Evolutionary conservation across 164 flowering plant genomes (phyloP).

Genomic region (Buxus sempervirens): DNA sequence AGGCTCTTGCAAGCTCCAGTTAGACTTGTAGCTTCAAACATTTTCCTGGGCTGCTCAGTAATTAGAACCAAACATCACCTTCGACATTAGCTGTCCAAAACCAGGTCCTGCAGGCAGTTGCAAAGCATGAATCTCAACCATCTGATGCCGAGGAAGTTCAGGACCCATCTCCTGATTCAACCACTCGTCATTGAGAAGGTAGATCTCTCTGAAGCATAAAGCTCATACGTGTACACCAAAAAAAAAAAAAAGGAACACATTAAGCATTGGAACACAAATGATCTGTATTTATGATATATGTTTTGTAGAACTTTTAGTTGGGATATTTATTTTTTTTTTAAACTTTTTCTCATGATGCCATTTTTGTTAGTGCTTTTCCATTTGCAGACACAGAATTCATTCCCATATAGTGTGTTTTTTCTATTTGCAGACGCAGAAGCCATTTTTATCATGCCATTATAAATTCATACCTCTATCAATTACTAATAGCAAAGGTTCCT

Average conservation of each 20-base stretch:
- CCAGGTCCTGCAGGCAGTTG: constrained; percentile 92
- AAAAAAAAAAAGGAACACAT: too few relatives aligned
- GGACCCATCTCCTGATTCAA: constrained; percentile 35
- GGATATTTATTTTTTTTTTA: too few relatives aligned
- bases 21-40: constrained; percentile 68
- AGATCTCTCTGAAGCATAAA: constrained; percentile 60
- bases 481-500: too few relatives aligned
- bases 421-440: too few relatives aligned
- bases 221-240: background rate
- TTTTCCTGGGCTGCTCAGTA: constrained; percentile 74
- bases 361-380: too few relatives aligned
- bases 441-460: too few relatives aligned
- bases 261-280: too few relatives aligned
- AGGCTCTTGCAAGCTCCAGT: constrained; percentile 71
- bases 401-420: too few relatives aligned
- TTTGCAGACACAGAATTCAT: too few relatives aligned
- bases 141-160: constrained; percentile 50
- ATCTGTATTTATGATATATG: too few relatives aligned
- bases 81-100: constrained; percentile 73
- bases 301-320: too few relatives aligned
- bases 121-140: constrained; percentile 90
- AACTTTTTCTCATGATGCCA: background rate
- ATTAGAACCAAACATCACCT: constrained; percentile 73
- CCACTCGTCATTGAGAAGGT: constrained; percentile 32
- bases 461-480: too few relatives aligned